These are phyloP conservation scores for Termitomyces eurrhizus DNA, from an alignment of 768 basidiomycete genomes.

Conservation along the genomic window DNA sequence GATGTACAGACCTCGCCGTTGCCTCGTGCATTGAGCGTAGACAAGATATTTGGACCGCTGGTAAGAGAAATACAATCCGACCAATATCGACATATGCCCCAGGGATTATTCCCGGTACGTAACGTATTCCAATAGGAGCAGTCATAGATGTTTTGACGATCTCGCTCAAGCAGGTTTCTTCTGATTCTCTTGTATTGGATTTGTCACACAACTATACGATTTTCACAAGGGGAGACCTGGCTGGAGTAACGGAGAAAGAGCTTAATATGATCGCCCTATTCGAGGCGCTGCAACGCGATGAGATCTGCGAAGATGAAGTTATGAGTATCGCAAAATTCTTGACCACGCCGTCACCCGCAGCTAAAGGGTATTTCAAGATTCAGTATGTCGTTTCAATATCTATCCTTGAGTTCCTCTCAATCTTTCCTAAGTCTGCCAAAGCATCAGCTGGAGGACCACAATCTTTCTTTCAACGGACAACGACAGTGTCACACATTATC, in stretches of 20 bases:
- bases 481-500: background rate
- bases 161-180: slow-evolving; percentile 2
- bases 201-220: slow-evolving; percentile 2
- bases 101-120: background rate
- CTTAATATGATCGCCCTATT: slow-evolving; percentile 4
- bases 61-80: slow-evolving; percentile 1
- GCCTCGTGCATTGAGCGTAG: background rate
- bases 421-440: background rate
- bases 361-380: background rate
- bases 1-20: background rate
- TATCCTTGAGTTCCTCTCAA: background rate
- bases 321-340: background rate
- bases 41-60: slow-evolving; percentile 2
- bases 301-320: slow-evolving; percentile 2
- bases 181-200: background rate
- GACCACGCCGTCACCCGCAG: background rate
- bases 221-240: background rate
- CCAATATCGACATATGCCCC: background rate
- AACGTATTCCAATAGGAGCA: background rate
- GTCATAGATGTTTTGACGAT: background rate
- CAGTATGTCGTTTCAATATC: background rate
- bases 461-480: no score
- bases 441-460: background rate
- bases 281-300: background rate
- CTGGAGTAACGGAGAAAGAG: background rate